Evolutionary conservation across 192 early-diverging fungal species (phyloP).

Genomic region (Umbelopsis ramanniana): DNA sequence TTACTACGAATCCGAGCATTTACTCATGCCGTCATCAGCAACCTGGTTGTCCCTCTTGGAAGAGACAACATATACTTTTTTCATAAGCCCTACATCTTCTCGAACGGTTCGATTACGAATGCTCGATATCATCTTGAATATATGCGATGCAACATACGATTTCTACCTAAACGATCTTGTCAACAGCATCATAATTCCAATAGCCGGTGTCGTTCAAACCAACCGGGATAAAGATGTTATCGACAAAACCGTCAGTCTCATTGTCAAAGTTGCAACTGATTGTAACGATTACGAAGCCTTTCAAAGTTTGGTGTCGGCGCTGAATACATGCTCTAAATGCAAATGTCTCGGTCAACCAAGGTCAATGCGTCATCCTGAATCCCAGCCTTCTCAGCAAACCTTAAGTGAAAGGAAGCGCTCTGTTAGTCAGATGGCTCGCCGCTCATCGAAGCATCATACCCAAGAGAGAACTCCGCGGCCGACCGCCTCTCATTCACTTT

Average conservation of each 20-base stretch:
- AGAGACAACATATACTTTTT: constrained; percentile 48
- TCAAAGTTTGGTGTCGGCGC: not conserved
- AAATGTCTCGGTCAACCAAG: constrained; percentile 8
- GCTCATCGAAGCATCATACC: not conserved
- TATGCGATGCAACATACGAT: constrained; percentile 55
- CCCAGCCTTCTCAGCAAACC: not conserved
- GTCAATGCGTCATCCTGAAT: not conserved
- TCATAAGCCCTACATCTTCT: constrained; percentile 34
- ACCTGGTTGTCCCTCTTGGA: constrained; percentile 54
- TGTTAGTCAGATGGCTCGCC: constrained; percentile 10
- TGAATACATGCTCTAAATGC: constrained; percentile 4
- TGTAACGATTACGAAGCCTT: not conserved
- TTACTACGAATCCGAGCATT: constrained; percentile 57
- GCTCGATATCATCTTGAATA: constrained; percentile 47
- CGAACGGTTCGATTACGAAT: constrained; percentile 34
- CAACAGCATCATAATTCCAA: constrained; percentile 47
- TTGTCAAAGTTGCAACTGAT: constrained; percentile 8
- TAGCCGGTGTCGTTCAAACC: constrained; percentile 32
- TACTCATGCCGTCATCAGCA: constrained; percentile 56
- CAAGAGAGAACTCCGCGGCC: not conserved
- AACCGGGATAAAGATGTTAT: constrained; percentile 10
- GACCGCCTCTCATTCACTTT: not conserved
- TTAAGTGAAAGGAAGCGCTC: constrained; percentile 2
- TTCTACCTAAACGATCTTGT: constrained; percentile 53
- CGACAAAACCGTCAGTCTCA: not conserved